These are phyloP conservation scores for Globomyces sp. DNA, from an alignment of 371 early-diverging fungal genomes.

Conservation along the genomic window DNA sequence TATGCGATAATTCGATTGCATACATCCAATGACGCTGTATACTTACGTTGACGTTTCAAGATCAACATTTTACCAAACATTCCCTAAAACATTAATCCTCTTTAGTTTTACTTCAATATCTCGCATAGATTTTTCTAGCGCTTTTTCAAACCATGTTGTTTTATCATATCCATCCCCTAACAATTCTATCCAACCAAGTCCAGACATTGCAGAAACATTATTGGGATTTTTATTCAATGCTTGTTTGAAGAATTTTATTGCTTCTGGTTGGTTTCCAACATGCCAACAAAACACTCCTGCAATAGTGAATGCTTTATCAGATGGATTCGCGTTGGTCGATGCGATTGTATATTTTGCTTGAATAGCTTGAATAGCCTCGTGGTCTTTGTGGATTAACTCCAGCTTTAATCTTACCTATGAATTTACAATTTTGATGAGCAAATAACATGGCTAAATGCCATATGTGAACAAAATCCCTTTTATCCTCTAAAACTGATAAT, in stretches of 20 bases:
- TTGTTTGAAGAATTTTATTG: slow-evolving; percentile 26
- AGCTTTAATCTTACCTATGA: slow-evolving; percentile 17
- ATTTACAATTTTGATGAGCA: slow-evolving; percentile 44
- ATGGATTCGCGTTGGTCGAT: slow-evolving; percentile 4
- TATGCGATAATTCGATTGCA: slow-evolving; percentile 42
- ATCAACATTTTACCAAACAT: slow-evolving; percentile 37
- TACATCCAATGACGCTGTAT: slow-evolving; percentile 42
- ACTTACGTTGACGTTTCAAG: slow-evolving; percentile 34
- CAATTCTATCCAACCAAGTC: slow-evolving; percentile 48
- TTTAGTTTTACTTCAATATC: slow-evolving; percentile 35
- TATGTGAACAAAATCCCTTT: slow-evolving; percentile 43
- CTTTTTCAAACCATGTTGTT: slow-evolving; percentile 44
- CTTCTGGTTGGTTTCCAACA: slow-evolving; percentile 29
- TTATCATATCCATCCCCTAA: slow-evolving; percentile 27
- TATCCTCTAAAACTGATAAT: slow-evolving; percentile 43
- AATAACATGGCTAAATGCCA: slow-evolving; percentile 41
- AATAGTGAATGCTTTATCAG: slow-evolving; percentile 28
- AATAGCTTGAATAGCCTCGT: slow-evolving; percentile 45
- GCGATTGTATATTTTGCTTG: slow-evolving; percentile 48
- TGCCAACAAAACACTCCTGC: slow-evolving; percentile 39
- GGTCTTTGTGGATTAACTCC: slow-evolving; percentile 11
- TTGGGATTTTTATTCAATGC: slow-evolving; percentile 21
- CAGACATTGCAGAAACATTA: slow-evolving; percentile 21
- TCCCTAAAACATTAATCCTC: slow-evolving; percentile 22
- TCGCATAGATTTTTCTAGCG: slow-evolving; percentile 37